Evolutionary conservation across 768 basidiomycete species (phyloP).

Genomic region (Phaffia australis): DNA sequence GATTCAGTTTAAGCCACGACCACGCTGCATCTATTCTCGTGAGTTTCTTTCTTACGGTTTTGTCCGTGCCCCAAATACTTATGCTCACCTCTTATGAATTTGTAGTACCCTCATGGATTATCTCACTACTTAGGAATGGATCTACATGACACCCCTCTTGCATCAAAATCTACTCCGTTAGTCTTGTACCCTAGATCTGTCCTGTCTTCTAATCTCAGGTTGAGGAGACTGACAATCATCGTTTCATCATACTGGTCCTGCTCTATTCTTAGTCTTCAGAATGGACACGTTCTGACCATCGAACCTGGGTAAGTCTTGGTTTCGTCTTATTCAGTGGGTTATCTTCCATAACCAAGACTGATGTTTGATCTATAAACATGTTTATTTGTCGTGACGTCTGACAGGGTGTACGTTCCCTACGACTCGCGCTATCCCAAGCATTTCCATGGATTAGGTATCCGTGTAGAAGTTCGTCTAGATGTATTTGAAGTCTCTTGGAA

Average conservation of each 20-base stretch:
- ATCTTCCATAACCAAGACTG: background rate
- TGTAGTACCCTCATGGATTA: conserved; percentile 74
- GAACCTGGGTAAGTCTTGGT: conserved; percentile 52
- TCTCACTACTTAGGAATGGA: conserved; percentile 91
- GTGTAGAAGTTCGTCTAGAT: conserved; percentile 63
- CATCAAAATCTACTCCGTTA: conserved; percentile 35
- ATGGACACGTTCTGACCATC: conserved; percentile 84
- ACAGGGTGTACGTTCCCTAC: conserved; percentile 81
- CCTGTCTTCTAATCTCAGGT: background rate
- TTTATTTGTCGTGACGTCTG: conserved; percentile 15
- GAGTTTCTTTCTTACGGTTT: conserved; percentile 11
- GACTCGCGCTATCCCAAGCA: conserved; percentile 64
- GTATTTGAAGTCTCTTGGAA: conserved; percentile 41
- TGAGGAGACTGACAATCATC: background rate
- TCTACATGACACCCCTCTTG: conserved; percentile 64
- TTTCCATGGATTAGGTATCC: conserved; percentile 83
- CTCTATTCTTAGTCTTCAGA: conserved; percentile 45
- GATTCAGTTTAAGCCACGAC: conserved; percentile 53
- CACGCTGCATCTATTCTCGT: conserved; percentile 55
- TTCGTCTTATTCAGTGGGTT: conserved; percentile 6
- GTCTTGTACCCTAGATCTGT: conserved; percentile 25
- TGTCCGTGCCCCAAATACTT: too few relatives aligned
- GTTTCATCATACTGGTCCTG: background rate
- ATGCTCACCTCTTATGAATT: background rate
- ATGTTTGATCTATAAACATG: conserved; percentile 30